A percentile compares a stretch with the other conserved stretches of the same genome.
Conservation (phyloP, 805 yeast genomes). For the Dipodascus albidus region DNA sequence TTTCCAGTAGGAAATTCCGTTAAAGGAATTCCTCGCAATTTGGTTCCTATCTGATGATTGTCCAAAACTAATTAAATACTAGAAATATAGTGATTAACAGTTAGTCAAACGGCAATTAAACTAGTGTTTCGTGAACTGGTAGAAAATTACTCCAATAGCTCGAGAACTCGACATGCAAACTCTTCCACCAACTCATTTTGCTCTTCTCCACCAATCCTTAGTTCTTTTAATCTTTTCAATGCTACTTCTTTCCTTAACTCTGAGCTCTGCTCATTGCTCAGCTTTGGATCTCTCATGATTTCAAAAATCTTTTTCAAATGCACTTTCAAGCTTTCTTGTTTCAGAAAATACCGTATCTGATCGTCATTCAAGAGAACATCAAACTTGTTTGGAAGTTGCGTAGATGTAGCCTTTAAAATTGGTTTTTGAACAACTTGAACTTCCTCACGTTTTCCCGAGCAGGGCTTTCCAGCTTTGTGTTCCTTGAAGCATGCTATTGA, state of each 20-base stretch:
- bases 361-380: constrained; percentile 26
- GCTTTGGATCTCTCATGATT: constrained; percentile 35
- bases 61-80: too few species aligned
- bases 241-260: constrained; percentile 53
- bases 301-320: constrained; percentile 41
- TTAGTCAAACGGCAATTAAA: background rate
- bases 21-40: constrained; percentile 9
- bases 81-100: background rate
- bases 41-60: constrained; percentile 1
- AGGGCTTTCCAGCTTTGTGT: background rate
- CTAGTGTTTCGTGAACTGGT: too few species aligned
- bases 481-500: background rate
- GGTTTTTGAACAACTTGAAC: background rate
- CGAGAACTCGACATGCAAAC: constrained; percentile 38
- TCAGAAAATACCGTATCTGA: constrained; percentile 34
- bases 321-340: constrained; percentile 41
- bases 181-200: constrained; percentile 62
- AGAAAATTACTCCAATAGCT: constrained; percentile 12
- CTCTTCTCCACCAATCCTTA: constrained; percentile 55
- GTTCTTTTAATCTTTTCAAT: constrained; percentile 44
- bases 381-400: background rate
- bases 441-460: background rate
- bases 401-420: background rate
- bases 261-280: constrained; percentile 37
- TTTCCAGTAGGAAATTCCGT: constrained; percentile 14